Conservation (phyloP, 2,329 filamentous ascomycete genomes). For the Alternaria longipes region DNA sequence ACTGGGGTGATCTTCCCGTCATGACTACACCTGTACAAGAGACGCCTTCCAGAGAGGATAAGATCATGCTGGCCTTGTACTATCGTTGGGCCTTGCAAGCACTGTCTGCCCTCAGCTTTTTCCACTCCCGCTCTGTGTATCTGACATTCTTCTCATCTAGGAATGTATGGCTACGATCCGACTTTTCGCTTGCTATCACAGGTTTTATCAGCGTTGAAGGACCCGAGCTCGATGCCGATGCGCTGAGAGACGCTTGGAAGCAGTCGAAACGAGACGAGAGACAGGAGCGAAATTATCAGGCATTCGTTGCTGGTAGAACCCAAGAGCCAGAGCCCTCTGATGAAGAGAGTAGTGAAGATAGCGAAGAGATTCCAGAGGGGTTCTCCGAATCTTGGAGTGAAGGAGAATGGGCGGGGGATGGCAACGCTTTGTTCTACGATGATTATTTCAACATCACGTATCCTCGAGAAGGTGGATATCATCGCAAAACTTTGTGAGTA, state of each 20-base stretch:
- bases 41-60: neutral
- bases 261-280: neutral
- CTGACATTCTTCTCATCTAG: slow-evolving; percentile 9
- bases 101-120: slow-evolving; percentile 13
- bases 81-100: slow-evolving; percentile 21
- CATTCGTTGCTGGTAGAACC: too few species aligned
- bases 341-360: neutral
- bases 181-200: slow-evolving; percentile 18
- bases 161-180: slow-evolving; percentile 14
- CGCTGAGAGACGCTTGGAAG: neutral
- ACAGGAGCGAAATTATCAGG: neutral
- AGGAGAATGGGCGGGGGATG: neutral
- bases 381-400: neutral
- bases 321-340: neutral
- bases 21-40: slow-evolving; percentile 9
- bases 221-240: neutral
- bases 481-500: neutral
- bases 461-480: neutral
- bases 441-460: neutral
- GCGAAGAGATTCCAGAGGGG: neutral
- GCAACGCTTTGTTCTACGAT: neutral
- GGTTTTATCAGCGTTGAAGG: slow-evolving; percentile 9
- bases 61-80: slow-evolving; percentile 15
- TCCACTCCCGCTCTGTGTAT: slow-evolving; percentile 15
- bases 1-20: neutral